Evolutionary conservation across 768 basidiomycete species (phyloP).

Genomic region (Terana coerulea): DNA sequence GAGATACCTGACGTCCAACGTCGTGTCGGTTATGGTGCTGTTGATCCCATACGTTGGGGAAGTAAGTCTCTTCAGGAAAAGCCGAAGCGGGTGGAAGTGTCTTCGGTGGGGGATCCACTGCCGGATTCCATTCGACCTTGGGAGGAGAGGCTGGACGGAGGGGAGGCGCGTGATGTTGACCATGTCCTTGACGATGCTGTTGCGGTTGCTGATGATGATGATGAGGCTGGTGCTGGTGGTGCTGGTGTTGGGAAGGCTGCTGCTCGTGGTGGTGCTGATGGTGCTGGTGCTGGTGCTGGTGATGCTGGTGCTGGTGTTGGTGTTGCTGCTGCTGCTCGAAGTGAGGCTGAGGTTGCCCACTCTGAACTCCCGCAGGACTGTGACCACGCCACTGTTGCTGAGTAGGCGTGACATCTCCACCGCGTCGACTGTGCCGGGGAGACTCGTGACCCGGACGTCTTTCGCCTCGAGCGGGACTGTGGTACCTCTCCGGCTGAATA

Average conservation of each 20-base stretch:
- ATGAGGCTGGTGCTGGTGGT: conserved; percentile 13
- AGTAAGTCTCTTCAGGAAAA: conserved; percentile 75
- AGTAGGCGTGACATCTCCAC: background rate
- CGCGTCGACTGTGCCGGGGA: background rate
- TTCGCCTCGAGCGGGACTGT: conserved; percentile 14
- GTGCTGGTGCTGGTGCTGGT: conserved; percentile 19
- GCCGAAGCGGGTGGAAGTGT: conserved; percentile 47
- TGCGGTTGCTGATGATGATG: conserved; percentile 22
- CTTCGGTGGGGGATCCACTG: conserved; percentile 74
- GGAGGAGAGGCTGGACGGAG: conserved; percentile 56
- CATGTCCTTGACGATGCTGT: conserved; percentile 21
- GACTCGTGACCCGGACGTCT: conserved; percentile 13
- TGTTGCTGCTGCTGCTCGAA: conserved; percentile 10
- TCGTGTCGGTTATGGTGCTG: conserved; percentile 40
- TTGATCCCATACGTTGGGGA: conserved; percentile 85
- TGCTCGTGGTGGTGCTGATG: conserved; percentile 18
- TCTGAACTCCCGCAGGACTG: conserved; percentile 15
- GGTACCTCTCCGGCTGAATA: background rate
- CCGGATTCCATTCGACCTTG: conserved; percentile 76
- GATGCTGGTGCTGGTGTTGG: conserved; percentile 17
- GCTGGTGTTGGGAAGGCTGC: background rate
- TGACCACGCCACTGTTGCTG: conserved; percentile 12
- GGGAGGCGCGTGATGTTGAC: conserved; percentile 24
- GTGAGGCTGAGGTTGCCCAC: conserved; percentile 20
- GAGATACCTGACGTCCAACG: conserved; percentile 33